A percentile compares a stretch with the other conserved stretches of the same genome.
These are phyloP conservation scores for Alnus glutinosa DNA, from an alignment of 306 rosid genomes.

Conservation along the genomic window DNA sequence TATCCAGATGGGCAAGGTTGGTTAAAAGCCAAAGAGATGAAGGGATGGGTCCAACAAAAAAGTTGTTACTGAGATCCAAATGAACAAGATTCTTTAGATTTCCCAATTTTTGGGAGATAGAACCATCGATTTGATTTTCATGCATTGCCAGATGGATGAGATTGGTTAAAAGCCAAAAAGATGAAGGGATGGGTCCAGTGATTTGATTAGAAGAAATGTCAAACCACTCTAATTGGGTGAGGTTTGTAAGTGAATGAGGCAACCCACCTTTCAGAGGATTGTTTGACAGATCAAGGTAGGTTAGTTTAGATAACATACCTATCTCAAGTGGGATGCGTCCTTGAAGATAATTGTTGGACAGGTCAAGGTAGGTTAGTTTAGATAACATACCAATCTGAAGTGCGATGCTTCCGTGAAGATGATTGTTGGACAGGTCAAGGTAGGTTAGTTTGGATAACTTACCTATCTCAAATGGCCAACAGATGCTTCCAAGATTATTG, in stretches of 20 bases:
- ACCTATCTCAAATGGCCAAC: too few species aligned
- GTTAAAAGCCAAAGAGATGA: neutral
- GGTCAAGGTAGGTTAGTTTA: conserved; percentile 17
- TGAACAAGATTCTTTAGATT: neutral
- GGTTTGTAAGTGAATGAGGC: neutral
- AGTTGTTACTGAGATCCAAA: too few species aligned
- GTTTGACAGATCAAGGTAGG: conserved; percentile 10
- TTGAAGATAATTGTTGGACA: neutral
- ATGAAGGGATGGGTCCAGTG: neutral
- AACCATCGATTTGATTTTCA: neutral
- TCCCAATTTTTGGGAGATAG: neutral
- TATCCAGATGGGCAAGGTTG: neutral
- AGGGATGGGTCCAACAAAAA: neutral
- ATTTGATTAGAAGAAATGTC: neutral
- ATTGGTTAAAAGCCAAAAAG: neutral
- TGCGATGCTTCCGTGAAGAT: too few species aligned
- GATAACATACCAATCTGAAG: neutral
- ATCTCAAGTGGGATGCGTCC: conserved; percentile 7
- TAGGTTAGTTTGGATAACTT: too few species aligned
- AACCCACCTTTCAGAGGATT: neutral
- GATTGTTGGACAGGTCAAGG: too few species aligned
- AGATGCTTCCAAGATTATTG: too few species aligned
- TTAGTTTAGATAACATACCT: neutral
- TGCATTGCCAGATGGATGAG: neutral
- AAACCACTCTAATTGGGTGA: neutral